Evolutionary conservation across 2,329 filamentous ascomycete genomes (phyloP), one percentile per base, ranked within the genome.

Genomic region (Ophiostoma sp.): DNA sequence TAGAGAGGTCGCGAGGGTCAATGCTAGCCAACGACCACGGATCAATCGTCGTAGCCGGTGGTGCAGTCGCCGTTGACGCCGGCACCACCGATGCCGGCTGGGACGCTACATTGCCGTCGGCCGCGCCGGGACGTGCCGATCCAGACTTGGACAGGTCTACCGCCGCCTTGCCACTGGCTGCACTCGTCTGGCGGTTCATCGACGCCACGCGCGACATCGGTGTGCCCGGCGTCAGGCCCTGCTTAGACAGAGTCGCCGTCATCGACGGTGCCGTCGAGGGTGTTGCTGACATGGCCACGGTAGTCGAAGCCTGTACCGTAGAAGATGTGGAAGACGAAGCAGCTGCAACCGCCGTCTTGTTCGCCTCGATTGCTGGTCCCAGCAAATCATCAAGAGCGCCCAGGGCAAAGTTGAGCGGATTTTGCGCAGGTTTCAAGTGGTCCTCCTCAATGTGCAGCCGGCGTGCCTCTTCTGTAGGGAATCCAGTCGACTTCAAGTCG

Each of bases 401-500:
- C 67, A 80, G 75, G 20, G 81, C 78, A 75, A 84, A 90, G 73
- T 83, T 84, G 70, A 82, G 62, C 2, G 87, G 86, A 71, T 89
- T 79, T 72, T 86, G 80, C 60, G 80, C 78, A 6, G 87, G 87
- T 75, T 83, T 84, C 31, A 82, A 78, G 73, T 90, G 87, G 75
- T 89, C 86, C 70, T 89, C 84, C n/a, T 85, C 80, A 8, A 82
- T 77, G 74, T 90, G 87, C 13, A 78, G 76, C 69, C 83, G 81
- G 67, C 84, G 79, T 15, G 82, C 82, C 73, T 88, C 85, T 72
- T 89, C 84, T 7, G 78, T 86, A 1, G 81, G 75, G 73, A 89
- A 89, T 0, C 82, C 84, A 15, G 80, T 78, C 1, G 75, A 76
- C 10, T 82, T 81, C 73, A 80, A 80, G 36, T 87, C 85, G 74